phyloP scores from a whole-genome alignment of 805 yeast species.

The Candida loeiensis region DNA sequence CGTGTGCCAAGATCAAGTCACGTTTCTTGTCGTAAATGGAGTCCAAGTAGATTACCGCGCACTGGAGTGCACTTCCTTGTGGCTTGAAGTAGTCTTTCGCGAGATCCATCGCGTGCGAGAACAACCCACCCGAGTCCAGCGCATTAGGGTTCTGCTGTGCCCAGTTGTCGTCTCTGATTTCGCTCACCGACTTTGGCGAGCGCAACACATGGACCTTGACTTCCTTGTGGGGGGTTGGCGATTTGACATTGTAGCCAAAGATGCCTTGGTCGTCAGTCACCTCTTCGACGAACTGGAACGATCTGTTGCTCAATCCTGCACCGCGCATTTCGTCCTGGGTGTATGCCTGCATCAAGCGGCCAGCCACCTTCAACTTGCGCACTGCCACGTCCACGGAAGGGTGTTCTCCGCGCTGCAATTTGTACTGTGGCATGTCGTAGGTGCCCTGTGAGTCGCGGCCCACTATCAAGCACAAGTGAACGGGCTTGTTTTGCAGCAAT shows the following conservation, averaged over 20 bases:
- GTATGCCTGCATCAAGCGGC: slow-evolving; percentile 84
- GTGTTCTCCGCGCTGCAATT: slow-evolving; percentile 49
- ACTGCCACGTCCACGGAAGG: slow-evolving; percentile 69
- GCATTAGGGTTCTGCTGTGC: slow-evolving; percentile 88
- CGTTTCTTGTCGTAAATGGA: slow-evolving; percentile 70
- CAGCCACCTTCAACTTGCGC: slow-evolving; percentile 73
- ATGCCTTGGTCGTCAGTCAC: slow-evolving; percentile 25
- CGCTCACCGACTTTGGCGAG: slow-evolving; percentile 61
- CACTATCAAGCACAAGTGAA: slow-evolving; percentile 74
- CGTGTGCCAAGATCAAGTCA: slow-evolving; percentile 73
- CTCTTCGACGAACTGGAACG: slow-evolving; percentile 70
- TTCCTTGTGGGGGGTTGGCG: slow-evolving; percentile 52
- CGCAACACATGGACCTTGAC: slow-evolving; percentile 78
- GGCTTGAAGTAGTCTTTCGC: slow-evolving; percentile 32
- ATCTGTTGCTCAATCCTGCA: slow-evolving; percentile 72
- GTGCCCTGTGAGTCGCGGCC: slow-evolving; percentile 70
- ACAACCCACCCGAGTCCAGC: slow-evolving; percentile 68
- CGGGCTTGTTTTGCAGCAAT: slow-evolving; percentile 60
- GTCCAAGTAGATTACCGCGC: slow-evolving; percentile 83
- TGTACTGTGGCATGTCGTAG: slow-evolving; percentile 66
- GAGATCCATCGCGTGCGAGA: slow-evolving; percentile 76
- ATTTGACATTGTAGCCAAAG: slow-evolving; percentile 41
- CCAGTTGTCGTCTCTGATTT: slow-evolving; percentile 69
- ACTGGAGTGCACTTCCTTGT: slow-evolving; percentile 52
- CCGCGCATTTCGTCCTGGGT: slow-evolving; percentile 86